Base-by-base conservation (phyloP, 257 asterid genomes). In the Avicennia marina region DNA sequence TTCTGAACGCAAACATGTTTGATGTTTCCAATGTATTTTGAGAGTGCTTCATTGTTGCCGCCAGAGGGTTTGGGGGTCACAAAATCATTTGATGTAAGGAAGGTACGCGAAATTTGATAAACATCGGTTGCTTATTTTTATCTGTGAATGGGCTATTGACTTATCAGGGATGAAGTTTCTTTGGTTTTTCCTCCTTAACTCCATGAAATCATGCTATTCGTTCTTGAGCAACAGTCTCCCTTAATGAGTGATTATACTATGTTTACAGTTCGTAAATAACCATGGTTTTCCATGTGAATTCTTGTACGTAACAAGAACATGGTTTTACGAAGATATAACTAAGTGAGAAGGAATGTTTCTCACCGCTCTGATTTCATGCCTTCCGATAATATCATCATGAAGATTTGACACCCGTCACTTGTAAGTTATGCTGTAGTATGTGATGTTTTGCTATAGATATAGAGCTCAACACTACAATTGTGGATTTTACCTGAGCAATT, bases 41-140 rank as follows among this genome's bases (percentile, higher is more conserved):
- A 89, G 97, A 94, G 86, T 50, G 83, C 95, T 69, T 86, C 97
- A 16, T 81, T 86, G 89, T 76, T 89, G 84, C 97, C 97, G 27
- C 63, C 78, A 7, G 95, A 86, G 62, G 94, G 91, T 7, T 89
- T 89, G 15, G 84, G 86, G 62, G 72, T 83, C 59, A 72, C 95
- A 68, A 86, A 89, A 73, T 89, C 95, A 10, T 89, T 89, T 71
- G 97, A 89, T 72, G 97, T 95, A 15, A 83, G 97, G 68, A 86
- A 83, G 95, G 97, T 89, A 43, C 59, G 81, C 42, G 19, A 24
- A 51, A 18, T 45, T 11, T 34, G 52, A 54, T n/a, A 48, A 21
- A 8, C n/a, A 1, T n/a, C 31, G 19, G 45, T 36, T 69, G 38
- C 10, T 47, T 42, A 12, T 50, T 13, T 53, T 57, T 20, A 15